phyloP scores from a whole-genome alignment of 768 basidiomycete genomes.

The Panellus pusillus region DNA sequence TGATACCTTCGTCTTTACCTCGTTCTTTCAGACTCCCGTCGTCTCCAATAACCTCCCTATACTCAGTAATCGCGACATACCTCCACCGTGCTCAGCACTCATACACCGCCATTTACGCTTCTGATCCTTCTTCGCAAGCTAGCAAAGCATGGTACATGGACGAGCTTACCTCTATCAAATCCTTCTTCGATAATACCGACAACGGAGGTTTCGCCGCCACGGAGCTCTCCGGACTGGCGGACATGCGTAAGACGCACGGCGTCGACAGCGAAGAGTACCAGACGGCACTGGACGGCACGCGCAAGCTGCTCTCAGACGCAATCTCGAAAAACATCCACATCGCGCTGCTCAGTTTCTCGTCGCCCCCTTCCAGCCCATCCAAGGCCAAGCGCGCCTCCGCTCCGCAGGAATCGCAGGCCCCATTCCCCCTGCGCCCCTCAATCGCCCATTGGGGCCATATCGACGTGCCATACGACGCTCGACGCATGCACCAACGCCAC shows the following conservation, averaged over 20 bases:
- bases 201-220: slow-evolving; percentile 61
- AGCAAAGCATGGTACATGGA: slow-evolving; percentile 32
- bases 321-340: slow-evolving; percentile 41
- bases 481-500: slow-evolving; percentile 64
- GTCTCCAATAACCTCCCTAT: slow-evolving; percentile 39
- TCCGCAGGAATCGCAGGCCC: slow-evolving; percentile 45
- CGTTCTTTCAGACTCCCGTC: slow-evolving; percentile 47
- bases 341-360: slow-evolving; percentile 52
- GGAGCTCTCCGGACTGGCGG: slow-evolving; percentile 51
- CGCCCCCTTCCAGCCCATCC: slow-evolving; percentile 29
- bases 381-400: slow-evolving; percentile 37
- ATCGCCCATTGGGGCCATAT: slow-evolving; percentile 56
- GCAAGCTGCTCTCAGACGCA: slow-evolving; percentile 45
- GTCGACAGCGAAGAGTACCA: slow-evolving; percentile 54
- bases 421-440: slow-evolving; percentile 49
- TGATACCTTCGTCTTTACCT: slow-evolving; percentile 48
- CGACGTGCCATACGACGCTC: slow-evolving; percentile 59
- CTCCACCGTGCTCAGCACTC: slow-evolving; percentile 55
- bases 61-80: slow-evolving; percentile 58
- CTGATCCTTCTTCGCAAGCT: slow-evolving; percentile 34
- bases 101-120: slow-evolving; percentile 55
- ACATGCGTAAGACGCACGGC: slow-evolving; percentile 49
- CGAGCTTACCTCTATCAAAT: slow-evolving; percentile 42
- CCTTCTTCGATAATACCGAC: slow-evolving; percentile 55
- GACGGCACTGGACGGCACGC: slow-evolving; percentile 45